Conservation (phyloP, 148 eudicot species). For the Rhododendron griersonianum region DNA sequence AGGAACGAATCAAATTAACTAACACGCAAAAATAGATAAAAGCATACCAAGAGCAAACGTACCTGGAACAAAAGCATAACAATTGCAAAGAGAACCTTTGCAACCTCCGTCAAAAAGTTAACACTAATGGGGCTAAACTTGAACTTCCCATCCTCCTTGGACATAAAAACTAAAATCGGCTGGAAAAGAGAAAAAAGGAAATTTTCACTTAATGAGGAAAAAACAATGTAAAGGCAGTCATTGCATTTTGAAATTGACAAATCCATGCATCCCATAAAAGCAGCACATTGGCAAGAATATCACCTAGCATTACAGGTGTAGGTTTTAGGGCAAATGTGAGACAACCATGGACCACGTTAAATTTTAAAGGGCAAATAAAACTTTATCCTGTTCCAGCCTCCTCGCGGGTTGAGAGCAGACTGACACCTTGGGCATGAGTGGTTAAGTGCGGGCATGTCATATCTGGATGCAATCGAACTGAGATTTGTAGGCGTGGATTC, state of each 20-base stretch:
- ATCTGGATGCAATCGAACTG: not conserved
- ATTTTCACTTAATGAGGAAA: not conserved
- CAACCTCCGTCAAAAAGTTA: conserved; percentile 24
- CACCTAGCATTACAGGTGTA: not conserved
- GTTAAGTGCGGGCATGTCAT: not conserved
- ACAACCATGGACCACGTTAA: not conserved
- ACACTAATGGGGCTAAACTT: conserved; percentile 27
- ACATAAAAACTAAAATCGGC: conserved; percentile 28
- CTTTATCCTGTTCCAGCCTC: not conserved
- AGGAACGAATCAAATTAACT: not conserved
- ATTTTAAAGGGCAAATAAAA: not conserved
- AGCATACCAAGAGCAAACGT: not conserved
- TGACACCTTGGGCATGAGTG: not conserved
- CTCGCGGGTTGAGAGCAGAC: not conserved
- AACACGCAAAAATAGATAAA: not conserved
- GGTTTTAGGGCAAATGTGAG: not conserved
- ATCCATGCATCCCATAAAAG: not conserved
- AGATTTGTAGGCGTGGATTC: not conserved
- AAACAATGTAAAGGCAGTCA: conserved; percentile 1
- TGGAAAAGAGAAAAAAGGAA: conserved; percentile 2
- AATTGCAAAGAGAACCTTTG: conserved; percentile 23
- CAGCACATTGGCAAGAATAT: not conserved
- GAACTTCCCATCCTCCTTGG: conserved; percentile 27
- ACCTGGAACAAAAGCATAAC: conserved; percentile 26
- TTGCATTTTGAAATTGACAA: not conserved